Conservation (phyloP, 2,329 filamentous ascomycete genomes). For the Alternaria gansuensis region DNA sequence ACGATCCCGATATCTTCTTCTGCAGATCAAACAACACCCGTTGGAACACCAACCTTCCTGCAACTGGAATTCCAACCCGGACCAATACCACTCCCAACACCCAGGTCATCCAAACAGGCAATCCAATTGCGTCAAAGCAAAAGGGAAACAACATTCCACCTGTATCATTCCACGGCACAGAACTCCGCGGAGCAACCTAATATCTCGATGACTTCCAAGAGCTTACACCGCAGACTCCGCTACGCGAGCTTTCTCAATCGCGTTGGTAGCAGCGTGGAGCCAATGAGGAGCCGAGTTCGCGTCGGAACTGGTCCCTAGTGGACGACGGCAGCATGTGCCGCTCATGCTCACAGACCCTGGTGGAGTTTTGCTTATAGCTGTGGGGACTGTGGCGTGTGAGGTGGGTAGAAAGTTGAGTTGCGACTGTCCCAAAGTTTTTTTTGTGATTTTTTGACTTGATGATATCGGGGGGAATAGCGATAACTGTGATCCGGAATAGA, state of each 20-base stretch:
- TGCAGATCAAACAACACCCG: neutral
- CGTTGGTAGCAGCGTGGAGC: neutral
- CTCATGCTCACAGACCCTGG: neutral
- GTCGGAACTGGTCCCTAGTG: neutral
- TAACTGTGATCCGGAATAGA: neutral
- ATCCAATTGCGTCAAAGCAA: neutral
- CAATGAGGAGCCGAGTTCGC: neutral
- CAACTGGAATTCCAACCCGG: neutral
- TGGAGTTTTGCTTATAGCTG: neutral
- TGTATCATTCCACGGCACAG: neutral
- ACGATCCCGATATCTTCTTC: neutral
- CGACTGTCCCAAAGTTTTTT: neutral
- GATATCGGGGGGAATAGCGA: neutral
- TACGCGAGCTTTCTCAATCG: neutral
- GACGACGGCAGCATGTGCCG: neutral
- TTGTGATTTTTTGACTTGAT: no score
- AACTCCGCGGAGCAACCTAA: neutral
- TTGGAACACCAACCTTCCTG: neutral
- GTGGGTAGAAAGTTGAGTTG: neutral
- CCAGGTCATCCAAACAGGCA: neutral
- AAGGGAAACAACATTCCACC: neutral
- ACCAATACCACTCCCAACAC: neutral
- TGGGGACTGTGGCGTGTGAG: constrained; percentile 3
- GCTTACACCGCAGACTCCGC: neutral
- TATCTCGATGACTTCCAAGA: neutral